Conservation (phyloP, 2,329 filamentous ascomycete species). For the Cercospora beticola region DNA sequence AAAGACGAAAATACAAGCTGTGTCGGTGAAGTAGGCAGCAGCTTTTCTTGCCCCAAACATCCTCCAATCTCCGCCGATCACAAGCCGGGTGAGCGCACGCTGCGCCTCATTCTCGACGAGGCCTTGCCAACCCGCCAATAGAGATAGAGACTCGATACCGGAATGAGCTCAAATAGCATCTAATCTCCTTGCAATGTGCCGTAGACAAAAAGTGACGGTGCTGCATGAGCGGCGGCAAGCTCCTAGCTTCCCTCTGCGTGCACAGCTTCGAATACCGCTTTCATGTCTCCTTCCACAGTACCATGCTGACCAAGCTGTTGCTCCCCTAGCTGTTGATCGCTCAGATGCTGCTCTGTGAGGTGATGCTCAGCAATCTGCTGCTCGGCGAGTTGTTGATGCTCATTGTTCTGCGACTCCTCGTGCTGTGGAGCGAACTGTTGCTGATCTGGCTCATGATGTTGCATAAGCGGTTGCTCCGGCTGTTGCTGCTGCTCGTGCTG, state of each 20-base stretch:
- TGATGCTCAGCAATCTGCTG: constrained; percentile 3
- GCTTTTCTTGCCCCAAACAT: not conserved
- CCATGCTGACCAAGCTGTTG: constrained; percentile 1
- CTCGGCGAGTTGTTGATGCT: constrained; percentile 4
- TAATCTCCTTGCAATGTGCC: not conserved
- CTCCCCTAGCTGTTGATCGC: not conserved
- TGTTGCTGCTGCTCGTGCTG: constrained; percentile 11
- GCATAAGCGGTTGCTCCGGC: not conserved
- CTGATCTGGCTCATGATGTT: constrained; percentile 2
- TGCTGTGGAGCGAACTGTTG: constrained; percentile 2
- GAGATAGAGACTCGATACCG: not conserved
- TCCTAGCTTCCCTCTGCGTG: not conserved
- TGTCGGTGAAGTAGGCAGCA: not conserved
- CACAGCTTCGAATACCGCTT: constrained; percentile 3
- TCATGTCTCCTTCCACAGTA: constrained; percentile 4
- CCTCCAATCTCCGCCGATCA: not conserved
- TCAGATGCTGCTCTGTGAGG: not conserved
- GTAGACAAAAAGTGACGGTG: not conserved
- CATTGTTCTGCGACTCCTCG: not conserved
- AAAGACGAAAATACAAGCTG: not conserved
- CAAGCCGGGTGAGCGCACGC: not conserved
- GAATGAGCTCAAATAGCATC: not conserved
- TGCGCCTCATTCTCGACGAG: not conserved
- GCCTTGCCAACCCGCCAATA: not conserved
- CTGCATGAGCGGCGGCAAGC: not conserved